Base-by-base conservation (phyloP, 2,329 filamentous ascomycete species). In the Fusarium brachygibbosum region DNA sequence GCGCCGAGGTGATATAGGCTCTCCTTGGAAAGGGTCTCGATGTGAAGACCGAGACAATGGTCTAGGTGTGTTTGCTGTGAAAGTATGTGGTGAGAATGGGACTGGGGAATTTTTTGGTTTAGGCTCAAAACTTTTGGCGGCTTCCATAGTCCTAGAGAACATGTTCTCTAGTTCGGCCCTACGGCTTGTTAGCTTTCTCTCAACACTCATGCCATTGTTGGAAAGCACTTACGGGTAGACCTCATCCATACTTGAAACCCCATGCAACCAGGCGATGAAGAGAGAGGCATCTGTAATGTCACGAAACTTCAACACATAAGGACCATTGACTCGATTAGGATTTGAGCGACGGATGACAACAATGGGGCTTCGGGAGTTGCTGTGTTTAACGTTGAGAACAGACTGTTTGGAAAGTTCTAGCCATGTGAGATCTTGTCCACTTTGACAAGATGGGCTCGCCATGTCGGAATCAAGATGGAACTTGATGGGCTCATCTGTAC, bases 281-380 rank as follows among this genome's bases (percentile, higher is more conserved):
- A 9, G 6, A 40, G 51, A 48, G 25, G 72, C 66, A 16, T 72
- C 32, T 5, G n/a, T 10, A 6, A 32, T 7, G 12, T 17, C 23
- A 19, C 49, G 29, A 25, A 79, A 72, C 40, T 76, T 52, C 41
- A 79, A 46, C 28, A 53, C 59, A 8, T 58, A 14, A 23, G n/a
- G 6, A 21, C 52, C 21, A 5, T 49, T 45, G 13, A 46, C 42
- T 4, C 58, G 31, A 9, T 29, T 17, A 10, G 38, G 56, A 5
- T 46, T 19, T 6, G 77, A 69, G 21, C 77, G 76, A 8, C 34
- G 28, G 35, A 79, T 62, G 17, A 57, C 10, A 8, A 77, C 58
- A 21, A 70, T 69, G 4, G 63, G 49, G 19, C 69, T 72, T 17
- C 66, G 31, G 0, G 59, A 58, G 13, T 58, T 64, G 7, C 62